Evolutionary conservation across 805 yeast species (phyloP).

Genomic region (Yarrowia deformans): DNA sequence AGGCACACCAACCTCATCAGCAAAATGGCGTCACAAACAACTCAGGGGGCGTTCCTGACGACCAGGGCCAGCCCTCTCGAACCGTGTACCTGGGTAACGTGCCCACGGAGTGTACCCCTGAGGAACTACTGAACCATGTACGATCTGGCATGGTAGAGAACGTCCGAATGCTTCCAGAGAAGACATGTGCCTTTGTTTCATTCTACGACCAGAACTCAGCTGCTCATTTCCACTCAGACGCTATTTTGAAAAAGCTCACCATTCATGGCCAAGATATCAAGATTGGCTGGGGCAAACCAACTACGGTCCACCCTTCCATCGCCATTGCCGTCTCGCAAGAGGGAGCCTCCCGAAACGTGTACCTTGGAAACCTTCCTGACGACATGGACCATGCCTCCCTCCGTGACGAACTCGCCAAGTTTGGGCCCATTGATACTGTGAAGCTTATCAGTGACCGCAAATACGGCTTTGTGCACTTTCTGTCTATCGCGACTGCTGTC

Average conservation of each 20-base stretch:
- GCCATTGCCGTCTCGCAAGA: conserved; percentile 78
- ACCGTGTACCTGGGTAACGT: conserved; percentile 91
- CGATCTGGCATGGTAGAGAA: conserved; percentile 89
- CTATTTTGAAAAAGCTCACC: conserved; percentile 79
- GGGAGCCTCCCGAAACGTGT: conserved; percentile 93
- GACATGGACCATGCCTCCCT: conserved; percentile 72
- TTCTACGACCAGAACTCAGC: conserved; percentile 91
- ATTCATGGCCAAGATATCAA: conserved; percentile 83
- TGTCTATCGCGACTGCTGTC: conserved; percentile 85
- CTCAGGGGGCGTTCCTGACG: conserved; percentile 6
- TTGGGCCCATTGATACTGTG: conserved; percentile 85
- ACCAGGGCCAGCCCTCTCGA: conserved; percentile 52
- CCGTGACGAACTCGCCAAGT: conserved; percentile 68
- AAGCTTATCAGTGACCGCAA: conserved; percentile 84
- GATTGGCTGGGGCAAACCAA: conserved; percentile 92
- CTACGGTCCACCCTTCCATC: conserved; percentile 76
- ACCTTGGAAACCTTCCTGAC: conserved; percentile 78
- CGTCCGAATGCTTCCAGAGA: conserved; percentile 73
- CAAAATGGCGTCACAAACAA: conserved; percentile 40
- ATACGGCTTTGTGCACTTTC: conserved; percentile 80
- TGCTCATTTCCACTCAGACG: conserved; percentile 89
- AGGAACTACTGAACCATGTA: conserved; percentile 86
- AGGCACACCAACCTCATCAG: conserved; percentile 32
- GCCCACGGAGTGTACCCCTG: conserved; percentile 79
- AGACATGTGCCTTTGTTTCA: conserved; percentile 88